Base-by-base conservation (phyloP, 305 asterid genomes). In the Fraxinus platypoda region DNA sequence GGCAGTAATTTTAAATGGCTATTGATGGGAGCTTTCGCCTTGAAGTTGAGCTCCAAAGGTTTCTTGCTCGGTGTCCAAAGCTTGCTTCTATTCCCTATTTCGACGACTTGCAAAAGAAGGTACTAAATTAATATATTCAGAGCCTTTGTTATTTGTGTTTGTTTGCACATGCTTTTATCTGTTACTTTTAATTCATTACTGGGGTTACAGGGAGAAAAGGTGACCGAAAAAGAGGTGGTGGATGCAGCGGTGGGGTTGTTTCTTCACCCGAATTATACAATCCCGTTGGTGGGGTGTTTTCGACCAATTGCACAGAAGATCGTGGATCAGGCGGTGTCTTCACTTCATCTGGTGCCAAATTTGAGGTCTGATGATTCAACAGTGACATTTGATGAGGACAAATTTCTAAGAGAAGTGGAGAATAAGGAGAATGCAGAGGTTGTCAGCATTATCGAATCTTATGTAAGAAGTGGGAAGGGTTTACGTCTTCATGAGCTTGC, bases 401-500 rank as follows among this genome's bases (percentile, higher is more conserved):
- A 76, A 8, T 86, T 88, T 77, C 83, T 89, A 4, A 82, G 89
- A 81, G 97, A 89, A 81, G 90, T 77, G 85, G 95, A 84, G 68
- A 80, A 74, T 52, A 81, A 81, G 46, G 89, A 87, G 59, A 73
- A 78, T 85, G 70, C 82, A 6, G 91, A 92, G 66, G 74, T 85
- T 81, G 74, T 86, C 75, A 83, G 76, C 76, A 74, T 93, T 73
- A 82, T 91, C 81, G 89, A 90, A 84, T 77, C 90, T 83, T 94
- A 94, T 81, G 89, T 76, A 76, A 82, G 82, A 79, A 82, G 84
- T 46, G 93, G 94, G 85, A 92, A 90, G 83, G 89, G 94, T 34
- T 87, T 94, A 91, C 84, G 83, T 25, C 97, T 96, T 81, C 98
- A 94, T 2, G 99, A 96, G 89, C 90, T 94, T 76, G 94, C 97